Evolutionary conservation across 192 early-diverging fungal genomes (phyloP).

Genomic region (Coemansia sp.): DNA sequence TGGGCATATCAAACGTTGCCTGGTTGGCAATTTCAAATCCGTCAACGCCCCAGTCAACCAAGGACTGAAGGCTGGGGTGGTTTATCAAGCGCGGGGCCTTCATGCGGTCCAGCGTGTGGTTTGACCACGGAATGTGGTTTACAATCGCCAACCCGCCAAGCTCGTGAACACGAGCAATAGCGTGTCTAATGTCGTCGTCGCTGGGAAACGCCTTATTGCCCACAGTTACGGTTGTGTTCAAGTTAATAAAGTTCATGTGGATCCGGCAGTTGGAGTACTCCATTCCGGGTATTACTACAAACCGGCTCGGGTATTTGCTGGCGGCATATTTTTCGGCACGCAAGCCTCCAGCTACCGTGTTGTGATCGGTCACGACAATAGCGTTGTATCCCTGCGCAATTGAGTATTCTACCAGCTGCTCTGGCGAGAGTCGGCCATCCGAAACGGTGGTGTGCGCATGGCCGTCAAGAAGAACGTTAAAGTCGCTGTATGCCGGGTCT

Average conservation of each 20-base stretch:
- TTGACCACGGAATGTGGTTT: slow-evolving; percentile 78
- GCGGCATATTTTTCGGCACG: slow-evolving; percentile 56
- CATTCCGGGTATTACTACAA: slow-evolving; percentile 65
- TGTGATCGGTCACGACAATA: slow-evolving; percentile 67
- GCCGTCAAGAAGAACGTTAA: slow-evolving; percentile 60
- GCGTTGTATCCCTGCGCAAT: slow-evolving; percentile 69
- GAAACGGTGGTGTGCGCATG: slow-evolving; percentile 62
- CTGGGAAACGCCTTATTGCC: slow-evolving; percentile 53
- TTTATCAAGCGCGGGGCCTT: slow-evolving; percentile 55
- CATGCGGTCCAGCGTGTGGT: slow-evolving; percentile 56
- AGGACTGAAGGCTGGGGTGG: slow-evolving; percentile 56
- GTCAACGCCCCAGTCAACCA: slow-evolving; percentile 66
- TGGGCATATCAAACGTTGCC: slow-evolving; percentile 55
- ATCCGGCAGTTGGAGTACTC: slow-evolving; percentile 68
- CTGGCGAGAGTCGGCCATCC: slow-evolving; percentile 57
- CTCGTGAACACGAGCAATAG: slow-evolving; percentile 58
- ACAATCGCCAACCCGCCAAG: slow-evolving; percentile 68
- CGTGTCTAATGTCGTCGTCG: slow-evolving; percentile 56
- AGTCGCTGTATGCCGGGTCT: slow-evolving; percentile 21
- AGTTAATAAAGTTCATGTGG: slow-evolving; percentile 67
- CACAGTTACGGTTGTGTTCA: slow-evolving; percentile 54
- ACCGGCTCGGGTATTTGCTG: slow-evolving; percentile 47
- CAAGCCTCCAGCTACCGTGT: slow-evolving; percentile 59
- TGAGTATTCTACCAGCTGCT: slow-evolving; percentile 62
- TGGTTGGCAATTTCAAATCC: slow-evolving; percentile 67